Evolutionary conservation across 805 yeast species (phyloP).

Genomic region (Naumovozyma dairenensis): DNA sequence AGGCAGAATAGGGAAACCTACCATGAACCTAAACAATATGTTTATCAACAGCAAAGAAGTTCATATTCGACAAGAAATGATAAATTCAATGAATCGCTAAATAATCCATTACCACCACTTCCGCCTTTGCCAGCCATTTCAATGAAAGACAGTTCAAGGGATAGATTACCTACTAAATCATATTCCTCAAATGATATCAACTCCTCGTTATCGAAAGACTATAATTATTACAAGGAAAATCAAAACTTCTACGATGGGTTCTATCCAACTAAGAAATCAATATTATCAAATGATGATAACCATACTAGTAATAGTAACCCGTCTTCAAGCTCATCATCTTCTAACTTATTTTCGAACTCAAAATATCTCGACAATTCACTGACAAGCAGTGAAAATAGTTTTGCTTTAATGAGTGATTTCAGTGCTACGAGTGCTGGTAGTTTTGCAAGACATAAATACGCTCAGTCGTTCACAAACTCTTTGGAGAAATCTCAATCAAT

Average conservation of each 20-base stretch:
- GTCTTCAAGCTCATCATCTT: constrained; percentile 3
- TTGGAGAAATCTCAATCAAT: constrained; percentile 17
- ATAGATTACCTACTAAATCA: constrained; percentile 15
- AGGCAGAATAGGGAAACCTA: neutral
- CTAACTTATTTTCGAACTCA: constrained; percentile 31
- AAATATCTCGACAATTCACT: constrained; percentile 43
- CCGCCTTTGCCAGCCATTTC: constrained; percentile 17
- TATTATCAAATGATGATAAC: too few species aligned
- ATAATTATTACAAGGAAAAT: constrained; percentile 9
- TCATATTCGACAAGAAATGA: neutral
- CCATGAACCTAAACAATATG: neutral
- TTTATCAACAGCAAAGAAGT: too few species aligned
- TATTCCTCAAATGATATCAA: constrained; percentile 21
- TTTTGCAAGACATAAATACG: constrained; percentile 60
- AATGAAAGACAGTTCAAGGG: constrained; percentile 1
- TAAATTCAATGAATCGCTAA: constrained; percentile 1
- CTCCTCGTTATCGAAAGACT: constrained; percentile 6
- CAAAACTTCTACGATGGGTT: constrained; percentile 13
- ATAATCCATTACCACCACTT: constrained; percentile 17
- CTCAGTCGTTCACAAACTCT: constrained; percentile 30
- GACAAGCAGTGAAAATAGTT: constrained; percentile 31
- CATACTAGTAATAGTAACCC: constrained; percentile 2
- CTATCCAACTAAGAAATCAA: constrained; percentile 6
- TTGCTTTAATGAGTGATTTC: constrained; percentile 47
- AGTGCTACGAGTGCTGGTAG: constrained; percentile 90